phyloP scores from a whole-genome alignment of 1,284 basidiomycete genomes.

The Ceratobasidium sp. region DNA sequence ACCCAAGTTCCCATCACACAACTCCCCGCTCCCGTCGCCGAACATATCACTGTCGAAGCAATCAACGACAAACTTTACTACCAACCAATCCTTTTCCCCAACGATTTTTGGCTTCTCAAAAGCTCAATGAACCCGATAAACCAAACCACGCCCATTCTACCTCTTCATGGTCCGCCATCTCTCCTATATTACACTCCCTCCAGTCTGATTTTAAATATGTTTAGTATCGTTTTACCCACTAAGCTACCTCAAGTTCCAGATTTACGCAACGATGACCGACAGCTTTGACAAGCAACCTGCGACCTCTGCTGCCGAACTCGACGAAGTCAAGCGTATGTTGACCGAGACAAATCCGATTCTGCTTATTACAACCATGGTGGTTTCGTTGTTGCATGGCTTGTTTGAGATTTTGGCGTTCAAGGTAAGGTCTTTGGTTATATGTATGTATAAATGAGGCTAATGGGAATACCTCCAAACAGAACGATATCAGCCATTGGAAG shows the following conservation, averaged over 20 bases:
- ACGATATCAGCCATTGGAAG: conserved; percentile 94
- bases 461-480: conserved; percentile 52
- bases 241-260: conserved; percentile 86
- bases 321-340: conserved; percentile 94
- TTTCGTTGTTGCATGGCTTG: conserved; percentile 88
- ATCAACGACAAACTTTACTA: conserved; percentile 76
- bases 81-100: conserved; percentile 90
- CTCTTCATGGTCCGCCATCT: conserved; percentile 74
- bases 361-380: conserved; percentile 77
- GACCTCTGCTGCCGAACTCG: conserved; percentile 77
- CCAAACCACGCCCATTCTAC: conserved; percentile 76
- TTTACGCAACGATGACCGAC: conserved; percentile 83
- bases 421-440: conserved; percentile 27
- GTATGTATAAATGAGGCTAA: too few species aligned
- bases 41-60: conserved; percentile 73
- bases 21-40: conserved; percentile 72
- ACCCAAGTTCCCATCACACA: conserved; percentile 67
- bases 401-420: conserved; percentile 97
- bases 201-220: neutral
- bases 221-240: conserved; percentile 76
- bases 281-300: conserved; percentile 83
- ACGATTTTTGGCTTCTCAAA: conserved; percentile 91
- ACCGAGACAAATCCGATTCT: conserved; percentile 95
- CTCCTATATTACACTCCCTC: neutral
- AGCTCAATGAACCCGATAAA: conserved; percentile 77